Conservation (phyloP, 2,329 filamentous ascomycete genomes). For the Didymella glomerata region DNA sequence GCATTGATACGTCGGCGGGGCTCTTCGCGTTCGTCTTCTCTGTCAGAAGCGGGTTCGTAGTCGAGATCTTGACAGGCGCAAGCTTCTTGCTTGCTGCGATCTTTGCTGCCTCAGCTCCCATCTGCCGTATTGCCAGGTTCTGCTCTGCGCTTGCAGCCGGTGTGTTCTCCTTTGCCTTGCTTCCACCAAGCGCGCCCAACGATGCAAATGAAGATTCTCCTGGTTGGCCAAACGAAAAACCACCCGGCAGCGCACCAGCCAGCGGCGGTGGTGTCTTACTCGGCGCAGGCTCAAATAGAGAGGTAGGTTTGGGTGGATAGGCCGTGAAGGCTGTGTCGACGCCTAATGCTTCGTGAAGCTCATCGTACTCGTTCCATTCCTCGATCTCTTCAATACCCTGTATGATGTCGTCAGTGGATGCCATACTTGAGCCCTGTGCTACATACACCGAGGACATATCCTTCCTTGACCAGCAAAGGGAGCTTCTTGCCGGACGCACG, state of each 20-base stretch:
- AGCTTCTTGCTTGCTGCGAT: constrained; percentile 49
- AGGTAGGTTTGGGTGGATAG: constrained; percentile 43
- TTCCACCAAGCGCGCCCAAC: constrained; percentile 1
- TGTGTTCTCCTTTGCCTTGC: constrained; percentile 37
- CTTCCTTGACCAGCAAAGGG: constrained; percentile 87
- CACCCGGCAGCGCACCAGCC: constrained; percentile 19
- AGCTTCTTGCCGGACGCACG: constrained; percentile 87
- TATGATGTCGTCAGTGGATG: constrained; percentile 11
- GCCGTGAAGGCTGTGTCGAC: constrained; percentile 42
- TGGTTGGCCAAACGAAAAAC: constrained; percentile 18
- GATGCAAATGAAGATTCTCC: constrained; percentile 16
- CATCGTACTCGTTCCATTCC: constrained; percentile 99
- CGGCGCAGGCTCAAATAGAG: constrained; percentile 22
- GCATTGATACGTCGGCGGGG: constrained; percentile 26
- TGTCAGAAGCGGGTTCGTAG: constrained; percentile 47
- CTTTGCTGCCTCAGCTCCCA: constrained; percentile 50
- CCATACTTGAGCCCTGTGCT: not conserved
- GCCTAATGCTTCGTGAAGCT: constrained; percentile 86
- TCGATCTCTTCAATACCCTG: constrained; percentile 94
- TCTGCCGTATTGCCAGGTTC: constrained; percentile 48
- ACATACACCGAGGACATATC: constrained; percentile 83
- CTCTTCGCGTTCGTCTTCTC: constrained; percentile 48
- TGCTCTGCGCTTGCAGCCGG: constrained; percentile 39
- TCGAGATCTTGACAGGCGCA: constrained; percentile 43
- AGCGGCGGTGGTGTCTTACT: constrained; percentile 22